These are phyloP conservation scores for Piper betle DNA, from an alignment of 164 flowering plant species.

Conservation along the genomic window DNA sequence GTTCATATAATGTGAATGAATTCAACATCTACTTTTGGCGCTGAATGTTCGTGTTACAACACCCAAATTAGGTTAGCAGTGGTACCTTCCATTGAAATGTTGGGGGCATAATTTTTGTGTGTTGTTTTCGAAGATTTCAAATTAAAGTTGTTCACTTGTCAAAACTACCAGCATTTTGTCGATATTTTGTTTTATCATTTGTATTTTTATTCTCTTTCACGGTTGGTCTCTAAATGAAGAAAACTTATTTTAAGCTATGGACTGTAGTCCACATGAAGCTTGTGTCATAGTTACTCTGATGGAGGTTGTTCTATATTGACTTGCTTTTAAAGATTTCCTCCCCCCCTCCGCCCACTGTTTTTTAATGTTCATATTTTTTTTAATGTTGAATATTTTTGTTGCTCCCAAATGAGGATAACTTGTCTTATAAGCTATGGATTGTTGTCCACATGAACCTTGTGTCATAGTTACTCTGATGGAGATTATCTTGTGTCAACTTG, in stretches of 20 bases:
- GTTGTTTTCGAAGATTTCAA: no score
- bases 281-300: conserved; percentile 31
- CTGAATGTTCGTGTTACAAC: no score
- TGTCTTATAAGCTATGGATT: conserved; percentile 3
- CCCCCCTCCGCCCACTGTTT: no score
- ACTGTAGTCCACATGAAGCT: conserved; percentile 1
- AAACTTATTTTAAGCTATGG: conserved; percentile 13
- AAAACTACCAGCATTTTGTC: not conserved
- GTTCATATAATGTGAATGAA: no score
- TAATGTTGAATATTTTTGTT: no score
- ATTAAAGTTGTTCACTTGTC: not conserved
- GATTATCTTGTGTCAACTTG: not conserved
- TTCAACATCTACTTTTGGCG: no score
- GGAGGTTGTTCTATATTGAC: conserved; percentile 1
- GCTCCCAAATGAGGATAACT: no score
- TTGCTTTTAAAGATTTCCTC: no score
- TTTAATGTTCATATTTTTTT: no score
- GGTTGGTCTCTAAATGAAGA: conserved; percentile 8
- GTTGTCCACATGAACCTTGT: conserved; percentile 6
- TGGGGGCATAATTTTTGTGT: no score
- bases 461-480: conserved; percentile 22
- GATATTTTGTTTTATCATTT: not conserved
- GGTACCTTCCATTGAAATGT: no score
- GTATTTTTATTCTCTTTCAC: not conserved
- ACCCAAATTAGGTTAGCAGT: no score